phyloP scores from a whole-genome alignment of 2,329 filamentous ascomycete species.

The Colletotrichum tofieldiae region DNA sequence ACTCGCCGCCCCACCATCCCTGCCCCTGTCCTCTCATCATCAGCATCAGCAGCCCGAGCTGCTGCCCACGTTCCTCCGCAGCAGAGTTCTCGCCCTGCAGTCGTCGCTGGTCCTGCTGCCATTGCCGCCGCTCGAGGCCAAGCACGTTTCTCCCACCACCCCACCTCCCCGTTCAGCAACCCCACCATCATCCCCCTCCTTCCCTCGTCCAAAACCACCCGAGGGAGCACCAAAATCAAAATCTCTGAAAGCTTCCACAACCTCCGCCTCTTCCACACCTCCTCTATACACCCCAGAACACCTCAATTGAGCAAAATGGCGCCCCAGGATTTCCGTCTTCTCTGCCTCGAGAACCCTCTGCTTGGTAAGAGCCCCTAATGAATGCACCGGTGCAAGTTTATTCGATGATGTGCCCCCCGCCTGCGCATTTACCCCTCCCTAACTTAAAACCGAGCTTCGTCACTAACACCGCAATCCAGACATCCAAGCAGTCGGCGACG shows the following conservation, averaged over 20 bases:
- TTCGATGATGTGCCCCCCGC: constrained; percentile 1
- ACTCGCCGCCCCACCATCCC: constrained; percentile 36
- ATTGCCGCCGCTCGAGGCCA: constrained; percentile 1
- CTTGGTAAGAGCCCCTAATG: constrained; percentile 74
- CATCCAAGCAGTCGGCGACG: constrained; percentile 89
- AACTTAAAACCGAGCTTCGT: constrained; percentile 31
- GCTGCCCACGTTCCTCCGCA: constrained; percentile 12
- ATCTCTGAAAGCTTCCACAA: constrained; percentile 46
- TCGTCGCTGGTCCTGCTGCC: not conserved
- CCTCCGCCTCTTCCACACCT: constrained; percentile 32
- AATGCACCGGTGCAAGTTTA: constrained; percentile 19
- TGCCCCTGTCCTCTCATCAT: constrained; percentile 21
- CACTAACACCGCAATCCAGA: constrained; percentile 65
- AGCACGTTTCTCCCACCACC: constrained; percentile 41
- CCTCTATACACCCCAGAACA: constrained; percentile 41
- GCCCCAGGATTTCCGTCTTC: constrained; percentile 87
- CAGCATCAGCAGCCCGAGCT: not conserved
- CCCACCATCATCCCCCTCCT: constrained; percentile 49
- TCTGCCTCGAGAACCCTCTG: constrained; percentile 97
- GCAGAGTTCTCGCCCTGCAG: constrained; percentile 16
- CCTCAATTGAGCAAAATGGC: constrained; percentile 72
- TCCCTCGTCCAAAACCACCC: constrained; percentile 47
- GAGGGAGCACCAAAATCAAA: constrained; percentile 45
- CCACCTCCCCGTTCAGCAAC: constrained; percentile 34
- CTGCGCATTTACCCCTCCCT: constrained; percentile 30